Evolutionary conservation across 1,139 yeast genomes (phyloP), one percentile per base, ranked within the genome.

Genomic region (Geotrichum fermentans): DNA sequence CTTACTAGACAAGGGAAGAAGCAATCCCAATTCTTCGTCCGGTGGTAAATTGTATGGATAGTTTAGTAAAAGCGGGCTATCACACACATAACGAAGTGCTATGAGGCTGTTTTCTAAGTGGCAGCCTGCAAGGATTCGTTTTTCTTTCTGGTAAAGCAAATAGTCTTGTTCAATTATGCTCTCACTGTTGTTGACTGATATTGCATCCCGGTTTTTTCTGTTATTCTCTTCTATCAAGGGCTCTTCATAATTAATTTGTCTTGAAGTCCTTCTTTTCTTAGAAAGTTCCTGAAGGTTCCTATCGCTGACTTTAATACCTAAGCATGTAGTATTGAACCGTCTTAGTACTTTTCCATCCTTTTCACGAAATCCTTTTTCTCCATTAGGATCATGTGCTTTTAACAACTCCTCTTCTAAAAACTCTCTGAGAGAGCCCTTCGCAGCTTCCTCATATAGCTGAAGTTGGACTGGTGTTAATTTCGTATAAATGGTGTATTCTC

Each of bases 351-450:
- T 26, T 4, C 11, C 30, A 94, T 90, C 62, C 92, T 94, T 20
- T 96, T 88, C 66, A 92, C 73, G 61, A 89, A 94, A 63, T 90
- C 92, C 2, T 98, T 97, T 92, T 56, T 87, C 97, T 59, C 81
- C 83, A 0, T 98, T 94, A 61, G 90, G 92, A 8, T 98, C 96
- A 55, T 97, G 75, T 1, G 96, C 30, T 16, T 43, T 43, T 4
- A 43, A 26, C 30, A 43, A 24, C 24, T 43, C 47, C 26, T 43
- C 38, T 28, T 43, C 42, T 16, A 43, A 18, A 37, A 43, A 43
- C 42, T 37, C 20, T 22, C 47, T 41, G 20, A 43, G 21, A 5
- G 26, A 20, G 32, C 37, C 47, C 7, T 22, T 84, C 95, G 92
- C 87, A 61, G 92, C 92, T 65, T 92, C 98, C 66, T 92, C 98